These are phyloP conservation scores for Geotrichum carabidarum DNA, from an alignment of 1,139 yeast genomes.

Conservation along the genomic window DNA sequence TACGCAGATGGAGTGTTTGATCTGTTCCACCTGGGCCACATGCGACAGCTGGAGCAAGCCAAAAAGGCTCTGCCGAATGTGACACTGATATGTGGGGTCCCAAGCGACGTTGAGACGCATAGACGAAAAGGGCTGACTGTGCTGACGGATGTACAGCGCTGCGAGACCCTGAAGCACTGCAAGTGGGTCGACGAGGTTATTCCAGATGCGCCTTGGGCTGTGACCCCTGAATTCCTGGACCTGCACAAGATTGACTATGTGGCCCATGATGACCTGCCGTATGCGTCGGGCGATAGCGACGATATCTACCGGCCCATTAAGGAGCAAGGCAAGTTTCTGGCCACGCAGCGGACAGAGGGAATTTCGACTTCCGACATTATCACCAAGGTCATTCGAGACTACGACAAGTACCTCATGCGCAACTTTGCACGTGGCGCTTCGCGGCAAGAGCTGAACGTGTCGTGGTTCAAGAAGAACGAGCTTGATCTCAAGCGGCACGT, in stretches of 20 bases:
- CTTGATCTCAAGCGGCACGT: conserved; percentile 88
- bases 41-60: conserved; percentile 22
- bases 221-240: conserved; percentile 71
- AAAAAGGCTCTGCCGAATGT: conserved; percentile 38
- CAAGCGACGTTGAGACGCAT: conserved; percentile 86
- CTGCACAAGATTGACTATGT: conserved; percentile 87
- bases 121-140: conserved; percentile 91
- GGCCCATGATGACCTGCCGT: conserved; percentile 96
- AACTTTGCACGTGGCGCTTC: conserved; percentile 97
- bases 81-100: conserved; percentile 82
- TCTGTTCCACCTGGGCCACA: conserved; percentile 91
- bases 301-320: conserved; percentile 92
- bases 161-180: conserved; percentile 85
- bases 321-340: conserved; percentile 81
- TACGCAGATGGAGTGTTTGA: conserved; percentile 98
- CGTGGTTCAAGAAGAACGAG: conserved; percentile 96
- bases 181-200: conserved; percentile 96
- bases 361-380: conserved; percentile 93
- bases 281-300: conserved; percentile 81
- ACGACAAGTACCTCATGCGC: conserved; percentile 93
- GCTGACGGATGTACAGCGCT: conserved; percentile 76
- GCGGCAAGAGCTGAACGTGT: conserved; percentile 88
- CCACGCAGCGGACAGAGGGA: conserved; percentile 96
- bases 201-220: conserved; percentile 93
- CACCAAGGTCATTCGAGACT: conserved; percentile 88